Conservation (phyloP, 2,329 filamentous ascomycete genomes). For the Exophiala xenobiotica region DNA sequence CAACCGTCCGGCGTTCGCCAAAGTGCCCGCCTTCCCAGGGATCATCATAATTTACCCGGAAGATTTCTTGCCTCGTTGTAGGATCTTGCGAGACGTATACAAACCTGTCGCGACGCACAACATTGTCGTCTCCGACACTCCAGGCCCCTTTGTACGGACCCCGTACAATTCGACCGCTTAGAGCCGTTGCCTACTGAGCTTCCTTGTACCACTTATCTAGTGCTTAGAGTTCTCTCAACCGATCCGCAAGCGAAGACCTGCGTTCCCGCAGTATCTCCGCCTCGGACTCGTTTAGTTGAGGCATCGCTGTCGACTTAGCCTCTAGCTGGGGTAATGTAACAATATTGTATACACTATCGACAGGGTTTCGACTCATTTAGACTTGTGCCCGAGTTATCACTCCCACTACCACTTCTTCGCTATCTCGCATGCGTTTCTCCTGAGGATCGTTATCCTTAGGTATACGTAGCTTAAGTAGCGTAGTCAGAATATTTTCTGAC, state of each 20-base stretch:
- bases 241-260: background rate
- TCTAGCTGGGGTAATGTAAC: no score
- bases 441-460: background rate
- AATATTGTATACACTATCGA: slow-evolving; percentile 3
- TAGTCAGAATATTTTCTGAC: no score
- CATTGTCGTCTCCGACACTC: slow-evolving; percentile 1
- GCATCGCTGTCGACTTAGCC: no score
- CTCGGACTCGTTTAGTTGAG: no score
- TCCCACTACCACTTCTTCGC: background rate
- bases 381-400: background rate
- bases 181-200: background rate
- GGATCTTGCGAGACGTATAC: slow-evolving; percentile 7
- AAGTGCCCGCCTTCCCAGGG: background rate
- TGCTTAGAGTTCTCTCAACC: background rate
- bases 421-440: background rate
- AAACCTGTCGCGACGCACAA: background rate
- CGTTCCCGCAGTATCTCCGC: no score
- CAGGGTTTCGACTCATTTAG: background rate
- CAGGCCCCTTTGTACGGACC: background rate
- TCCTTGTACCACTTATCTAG: background rate
- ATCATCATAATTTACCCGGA: background rate
- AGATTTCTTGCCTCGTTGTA: background rate
- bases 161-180: background rate
- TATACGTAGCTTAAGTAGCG: slow-evolving; percentile 19
- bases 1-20: background rate